A percentile compares a stretch with the other conserved stretches of the same genome.
Evolutionary conservation across 345 rosid genomes (phyloP).

Genomic region (Arabis alpina): DNA sequence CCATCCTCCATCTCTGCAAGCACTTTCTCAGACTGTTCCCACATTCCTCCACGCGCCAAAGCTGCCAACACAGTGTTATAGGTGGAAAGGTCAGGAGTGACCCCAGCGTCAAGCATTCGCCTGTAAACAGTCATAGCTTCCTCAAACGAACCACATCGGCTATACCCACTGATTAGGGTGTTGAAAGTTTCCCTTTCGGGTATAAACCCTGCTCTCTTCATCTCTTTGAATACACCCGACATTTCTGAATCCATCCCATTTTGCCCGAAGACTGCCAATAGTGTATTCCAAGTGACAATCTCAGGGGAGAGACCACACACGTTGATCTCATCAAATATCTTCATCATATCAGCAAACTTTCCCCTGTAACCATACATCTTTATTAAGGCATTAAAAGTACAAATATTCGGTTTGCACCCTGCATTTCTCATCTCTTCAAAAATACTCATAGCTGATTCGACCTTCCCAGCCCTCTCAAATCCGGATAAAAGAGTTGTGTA

Average conservation of each 20-base stretch:
- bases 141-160: constrained; percentile 84
- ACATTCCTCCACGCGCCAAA: constrained; percentile 92
- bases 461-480: constrained; percentile 85
- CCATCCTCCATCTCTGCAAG: constrained; percentile 80
- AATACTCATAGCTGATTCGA: constrained; percentile 70
- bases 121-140: constrained; percentile 85
- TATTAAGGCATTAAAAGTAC: constrained; percentile 91
- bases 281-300: constrained; percentile 95
- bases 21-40: constrained; percentile 92
- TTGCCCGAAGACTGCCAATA: constrained; percentile 90
- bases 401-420: constrained; percentile 84
- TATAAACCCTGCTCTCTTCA: constrained; percentile 96
- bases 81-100: constrained; percentile 84
- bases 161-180: constrained; percentile 86
- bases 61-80: constrained; percentile 94
- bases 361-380: constrained; percentile 95
- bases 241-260: constrained; percentile 91
- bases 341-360: constrained; percentile 89
- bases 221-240: constrained; percentile 89
- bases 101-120: constrained; percentile 88
- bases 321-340: constrained; percentile 83
- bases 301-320: constrained; percentile 65
- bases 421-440: constrained; percentile 82
- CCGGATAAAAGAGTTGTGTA: constrained; percentile 92
- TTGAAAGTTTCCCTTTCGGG: constrained; percentile 95